These are phyloP conservation scores for Viola odorata DNA, from an alignment of 345 rosid species.

Conservation along the genomic window DNA sequence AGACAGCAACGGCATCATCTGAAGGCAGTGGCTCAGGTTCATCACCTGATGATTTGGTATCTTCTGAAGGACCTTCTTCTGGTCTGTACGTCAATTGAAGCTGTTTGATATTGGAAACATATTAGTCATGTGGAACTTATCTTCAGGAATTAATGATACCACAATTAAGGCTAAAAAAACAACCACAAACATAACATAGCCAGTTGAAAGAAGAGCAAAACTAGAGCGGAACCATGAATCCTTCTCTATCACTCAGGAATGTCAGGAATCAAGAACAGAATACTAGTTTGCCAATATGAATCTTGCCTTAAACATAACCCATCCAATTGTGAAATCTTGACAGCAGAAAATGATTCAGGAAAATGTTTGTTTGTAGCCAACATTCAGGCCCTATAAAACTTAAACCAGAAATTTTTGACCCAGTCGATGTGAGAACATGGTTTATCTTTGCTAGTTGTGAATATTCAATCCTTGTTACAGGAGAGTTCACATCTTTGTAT, in stretches of 20 bases:
- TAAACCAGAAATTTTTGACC: too few relatives aligned
- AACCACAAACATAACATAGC: neutral
- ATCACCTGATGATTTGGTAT: constrained; percentile 36
- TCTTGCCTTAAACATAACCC: neutral
- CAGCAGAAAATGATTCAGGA: neutral
- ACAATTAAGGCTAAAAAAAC: neutral
- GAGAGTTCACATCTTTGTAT: too few relatives aligned
- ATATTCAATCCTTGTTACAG: too few relatives aligned
- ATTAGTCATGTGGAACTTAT: constrained; percentile 20
- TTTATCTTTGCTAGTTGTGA: too few relatives aligned
- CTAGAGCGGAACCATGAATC: neutral
- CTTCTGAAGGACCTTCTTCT: constrained; percentile 67
- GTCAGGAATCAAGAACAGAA: neutral
- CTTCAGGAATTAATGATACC: constrained; percentile 1
- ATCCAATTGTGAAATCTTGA: neutral
- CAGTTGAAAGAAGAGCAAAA: neutral
- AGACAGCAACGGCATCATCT: constrained; percentile 33
- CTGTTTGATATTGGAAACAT: constrained; percentile 28
- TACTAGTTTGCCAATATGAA: too few relatives aligned
- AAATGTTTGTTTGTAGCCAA: neutral
- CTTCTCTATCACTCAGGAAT: constrained; percentile 4
- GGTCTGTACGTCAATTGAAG: constrained; percentile 73
- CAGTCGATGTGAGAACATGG: too few relatives aligned
- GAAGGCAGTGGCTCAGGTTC: constrained; percentile 59
- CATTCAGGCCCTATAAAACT: neutral